Evolutionary conservation across 768 basidiomycete species (phyloP), one percentile per base, ranked within the genome.

Genomic region (Boletus subparvulus): DNA sequence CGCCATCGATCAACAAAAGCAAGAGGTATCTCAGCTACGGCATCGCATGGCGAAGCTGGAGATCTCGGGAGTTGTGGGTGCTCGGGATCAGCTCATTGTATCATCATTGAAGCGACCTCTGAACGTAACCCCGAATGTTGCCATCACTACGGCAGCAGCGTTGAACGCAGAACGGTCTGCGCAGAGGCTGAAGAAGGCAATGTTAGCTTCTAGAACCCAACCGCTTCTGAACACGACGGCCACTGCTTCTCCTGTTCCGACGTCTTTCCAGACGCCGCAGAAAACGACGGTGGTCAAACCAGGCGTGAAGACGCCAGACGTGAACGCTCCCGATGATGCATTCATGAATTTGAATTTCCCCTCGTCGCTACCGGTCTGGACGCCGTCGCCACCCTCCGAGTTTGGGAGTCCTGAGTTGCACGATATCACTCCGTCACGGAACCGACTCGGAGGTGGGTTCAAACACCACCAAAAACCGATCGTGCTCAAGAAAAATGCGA

Each of bases 121-220:
- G 57, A 79, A 73, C 40, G 74, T 86, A 2, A 85, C 83, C 1
- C 85, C 86, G 0, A 78, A 85, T 61, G 83, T 90, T 39, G 90
- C 90, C 0, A 77, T 79, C 9, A 86, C 85, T 6, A 90, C 91
- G 0, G 89, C 90, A 0, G 89, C 89, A 2, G 90, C 92, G 24
- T 75, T 94, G 46, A 89, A 90, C 56, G 86, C 90, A 0, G 92
- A 94, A 70, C 78, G 88, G 32, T 82, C 87, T 7, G 87, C 87
- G 2, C 80, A 83, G 48, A 80, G 77, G 56, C 77, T 94, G 53
- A 93, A 92, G 72, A 77, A 77, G 6, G 86, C 86, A 0, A 75
- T 94, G 10, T 71, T 92, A 24, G 67, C 75, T 7, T 78, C 78
- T 1, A 81, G 90, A 35, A 78, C 78, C 53, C 78, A 84, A 58